Conservation (phyloP, 305 asterid genomes). For the Striga hermonthica region DNA sequence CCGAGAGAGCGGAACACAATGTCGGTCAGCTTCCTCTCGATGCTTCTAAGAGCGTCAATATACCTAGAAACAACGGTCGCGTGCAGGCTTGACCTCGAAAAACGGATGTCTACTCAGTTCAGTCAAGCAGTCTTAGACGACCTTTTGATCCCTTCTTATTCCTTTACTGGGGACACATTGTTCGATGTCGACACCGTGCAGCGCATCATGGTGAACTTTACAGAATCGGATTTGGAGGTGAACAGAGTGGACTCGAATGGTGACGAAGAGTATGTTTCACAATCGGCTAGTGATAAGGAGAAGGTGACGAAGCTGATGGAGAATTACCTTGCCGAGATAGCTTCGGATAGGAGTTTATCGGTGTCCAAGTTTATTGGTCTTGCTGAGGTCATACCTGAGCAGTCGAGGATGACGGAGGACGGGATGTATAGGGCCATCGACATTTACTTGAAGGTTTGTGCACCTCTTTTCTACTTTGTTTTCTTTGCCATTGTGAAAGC, state of each 20-base stretch:
- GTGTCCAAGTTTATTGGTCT: slow-evolving; percentile 59
- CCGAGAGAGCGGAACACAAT: slow-evolving; percentile 68
- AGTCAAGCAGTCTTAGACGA: slow-evolving; percentile 86
- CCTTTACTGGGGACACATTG: slow-evolving; percentile 62
- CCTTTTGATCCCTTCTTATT: slow-evolving; percentile 69
- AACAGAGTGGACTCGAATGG: slow-evolving; percentile 8
- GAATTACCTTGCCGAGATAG: slow-evolving; percentile 74
- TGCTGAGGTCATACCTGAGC: slow-evolving; percentile 79
- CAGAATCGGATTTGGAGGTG: slow-evolving; percentile 54
- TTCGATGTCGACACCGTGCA: slow-evolving; percentile 80
- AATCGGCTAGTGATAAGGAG: slow-evolving; percentile 48
- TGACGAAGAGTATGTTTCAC: slow-evolving; percentile 41
- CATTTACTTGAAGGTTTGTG: slow-evolving; percentile 78
- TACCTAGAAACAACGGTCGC: slow-evolving; percentile 78
- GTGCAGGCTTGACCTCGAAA: slow-evolving; percentile 88
- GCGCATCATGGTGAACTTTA: slow-evolving; percentile 52
- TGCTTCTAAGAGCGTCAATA: slow-evolving; percentile 81
- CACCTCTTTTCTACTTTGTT: not conserved
- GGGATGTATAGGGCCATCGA: slow-evolving; percentile 90
- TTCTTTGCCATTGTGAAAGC: too few species aligned
- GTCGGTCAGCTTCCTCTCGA: slow-evolving; percentile 88
- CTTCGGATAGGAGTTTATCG: slow-evolving; percentile 65
- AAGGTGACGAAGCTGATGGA: slow-evolving; percentile 73
- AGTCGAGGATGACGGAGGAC: slow-evolving; percentile 68
- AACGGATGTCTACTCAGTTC: slow-evolving; percentile 65